Evolutionary conservation across 2,329 filamentous ascomycete genomes (phyloP).

Genomic region (Ramichloridium luteum): DNA sequence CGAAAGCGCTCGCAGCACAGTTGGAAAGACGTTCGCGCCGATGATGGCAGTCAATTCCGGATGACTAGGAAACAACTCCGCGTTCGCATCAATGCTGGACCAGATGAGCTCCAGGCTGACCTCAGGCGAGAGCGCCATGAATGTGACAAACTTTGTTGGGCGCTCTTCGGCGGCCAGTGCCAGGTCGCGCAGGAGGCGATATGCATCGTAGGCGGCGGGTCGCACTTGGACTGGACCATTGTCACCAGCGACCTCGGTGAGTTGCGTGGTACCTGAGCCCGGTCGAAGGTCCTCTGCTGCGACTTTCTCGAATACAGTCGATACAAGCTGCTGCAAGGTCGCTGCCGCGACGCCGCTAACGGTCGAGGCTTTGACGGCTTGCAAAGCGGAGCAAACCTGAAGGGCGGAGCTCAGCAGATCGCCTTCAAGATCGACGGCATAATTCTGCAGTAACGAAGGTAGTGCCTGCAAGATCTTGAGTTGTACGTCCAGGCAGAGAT

Average conservation of each 20-base stretch:
- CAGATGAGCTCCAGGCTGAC: constrained; percentile 89
- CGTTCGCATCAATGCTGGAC: constrained; percentile 75
- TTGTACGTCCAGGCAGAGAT: constrained; percentile 69
- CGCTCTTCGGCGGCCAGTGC: constrained; percentile 79
- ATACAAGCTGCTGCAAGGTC: constrained; percentile 88
- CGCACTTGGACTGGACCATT: constrained; percentile 55
- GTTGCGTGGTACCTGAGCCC: constrained; percentile 38
- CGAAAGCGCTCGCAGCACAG: constrained; percentile 65
- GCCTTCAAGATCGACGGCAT: constrained; percentile 66
- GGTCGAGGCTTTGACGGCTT: constrained; percentile 82
- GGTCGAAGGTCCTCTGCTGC: constrained; percentile 61
- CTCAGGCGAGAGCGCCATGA: constrained; percentile 64
- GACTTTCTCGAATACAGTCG: constrained; percentile 87
- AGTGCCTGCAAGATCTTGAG: constrained; percentile 90
- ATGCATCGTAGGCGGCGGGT: constrained; percentile 73
- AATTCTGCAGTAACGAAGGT: constrained; percentile 81
- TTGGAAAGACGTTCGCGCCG: constrained; percentile 65
- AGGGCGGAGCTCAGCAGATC: constrained; percentile 70
- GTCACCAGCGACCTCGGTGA: constrained; percentile 55
- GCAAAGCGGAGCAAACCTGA: constrained; percentile 83
- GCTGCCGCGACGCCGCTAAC: constrained; percentile 93
- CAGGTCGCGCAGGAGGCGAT: constrained; percentile 78
- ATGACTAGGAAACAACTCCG: constrained; percentile 64
- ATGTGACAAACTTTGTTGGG: constrained; percentile 67
- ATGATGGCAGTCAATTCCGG: constrained; percentile 71